Base-by-base conservation (phyloP, 352 stramenopile genomes). In the Globisporangium canariense region DNA sequence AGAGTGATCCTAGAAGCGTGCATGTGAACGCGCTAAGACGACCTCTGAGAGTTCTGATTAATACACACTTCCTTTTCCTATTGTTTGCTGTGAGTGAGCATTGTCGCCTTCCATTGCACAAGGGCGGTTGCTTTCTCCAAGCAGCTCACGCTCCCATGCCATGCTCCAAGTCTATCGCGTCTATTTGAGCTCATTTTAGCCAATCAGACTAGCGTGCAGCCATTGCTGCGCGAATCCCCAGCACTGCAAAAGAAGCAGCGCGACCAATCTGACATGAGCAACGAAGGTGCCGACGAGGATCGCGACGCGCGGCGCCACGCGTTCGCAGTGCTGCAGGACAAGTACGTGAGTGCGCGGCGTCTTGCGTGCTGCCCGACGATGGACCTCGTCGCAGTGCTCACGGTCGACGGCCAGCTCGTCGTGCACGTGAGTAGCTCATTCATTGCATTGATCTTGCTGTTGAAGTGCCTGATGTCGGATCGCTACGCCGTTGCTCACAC, bases 371-470 rank as follows among this genome's bases (percentile, higher is more conserved):
- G 86, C 30, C 81, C 86, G 11, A 86, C 79, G 9, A 94, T 94
- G 86, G 86, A 93, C 64, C 73, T 93, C 28, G 55, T 94, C 32
- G 86, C 84, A 2, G 65, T 93, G 14, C 63, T 93, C 41, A 92
- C 82, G 8, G 69, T 72, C 11, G 86, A 93, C 56, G 70, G 79
- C 38, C 76, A 93, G 38, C 74, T 93, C 4, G 60, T 90, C 50
- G 81, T 94, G 18, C 80, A 92, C 58, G 86, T 94, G 62, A 60
- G 83, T 83, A 28, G 5, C 8, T 10, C 9, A 0, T 50, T 25
- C 18, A 50, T 25, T 4, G 10, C 11, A 11, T 11, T n/a, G 40
- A 6, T 18, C 2, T 40, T 41, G 36, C 2, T 41, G 9, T 41
- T 41, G 36, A 41, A 41, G 36, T 7, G 14, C 11, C 4, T 13